Evolutionary conservation across 2,329 filamentous ascomycete species (phyloP).

Genomic region (Fusarium decemcellulare): DNA sequence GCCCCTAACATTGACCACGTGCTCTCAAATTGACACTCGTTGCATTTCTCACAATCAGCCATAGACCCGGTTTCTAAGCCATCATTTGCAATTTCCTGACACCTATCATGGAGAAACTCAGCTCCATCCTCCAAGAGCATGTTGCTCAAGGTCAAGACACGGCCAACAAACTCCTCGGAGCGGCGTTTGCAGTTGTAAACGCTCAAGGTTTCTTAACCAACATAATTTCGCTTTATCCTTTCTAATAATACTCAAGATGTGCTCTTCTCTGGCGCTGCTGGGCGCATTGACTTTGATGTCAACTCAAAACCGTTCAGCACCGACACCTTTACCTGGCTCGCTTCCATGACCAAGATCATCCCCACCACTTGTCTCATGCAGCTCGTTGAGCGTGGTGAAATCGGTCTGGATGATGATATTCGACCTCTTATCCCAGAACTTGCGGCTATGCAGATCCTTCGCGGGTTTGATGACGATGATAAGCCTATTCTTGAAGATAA

Average conservation of each 20-base stretch:
- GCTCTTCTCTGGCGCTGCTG: slow-evolving; percentile 55
- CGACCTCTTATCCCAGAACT: slow-evolving; percentile 53
- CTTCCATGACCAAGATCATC: slow-evolving; percentile 61
- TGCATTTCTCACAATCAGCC: too few species aligned
- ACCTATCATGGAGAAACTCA: slow-evolving; percentile 45
- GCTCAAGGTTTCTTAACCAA: slow-evolving; percentile 45
- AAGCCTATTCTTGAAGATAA: slow-evolving; percentile 56
- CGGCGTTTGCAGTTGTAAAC: slow-evolving; percentile 53
- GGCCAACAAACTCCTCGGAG: slow-evolving; percentile 53
- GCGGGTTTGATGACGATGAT: slow-evolving; percentile 53
- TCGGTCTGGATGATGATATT: slow-evolving; percentile 56
- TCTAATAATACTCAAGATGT: slow-evolving; percentile 43
- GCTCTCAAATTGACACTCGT: background rate
- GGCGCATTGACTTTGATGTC: slow-evolving; percentile 50
- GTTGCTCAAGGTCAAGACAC: slow-evolving; percentile 48
- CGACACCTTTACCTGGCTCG: slow-evolving; percentile 54
- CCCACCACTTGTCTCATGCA: slow-evolving; percentile 56
- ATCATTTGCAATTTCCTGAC: background rate
- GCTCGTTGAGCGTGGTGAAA: slow-evolving; percentile 53
- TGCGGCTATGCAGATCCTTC: slow-evolving; percentile 51
- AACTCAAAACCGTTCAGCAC: slow-evolving; percentile 49
- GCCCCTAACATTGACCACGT: background rate
- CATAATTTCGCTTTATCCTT: background rate
- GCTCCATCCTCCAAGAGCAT: slow-evolving; percentile 49
- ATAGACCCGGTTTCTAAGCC: background rate